phyloP scores from a whole-genome alignment of 2,329 filamentous ascomycete species.

The Didymella pinodella region DNA sequence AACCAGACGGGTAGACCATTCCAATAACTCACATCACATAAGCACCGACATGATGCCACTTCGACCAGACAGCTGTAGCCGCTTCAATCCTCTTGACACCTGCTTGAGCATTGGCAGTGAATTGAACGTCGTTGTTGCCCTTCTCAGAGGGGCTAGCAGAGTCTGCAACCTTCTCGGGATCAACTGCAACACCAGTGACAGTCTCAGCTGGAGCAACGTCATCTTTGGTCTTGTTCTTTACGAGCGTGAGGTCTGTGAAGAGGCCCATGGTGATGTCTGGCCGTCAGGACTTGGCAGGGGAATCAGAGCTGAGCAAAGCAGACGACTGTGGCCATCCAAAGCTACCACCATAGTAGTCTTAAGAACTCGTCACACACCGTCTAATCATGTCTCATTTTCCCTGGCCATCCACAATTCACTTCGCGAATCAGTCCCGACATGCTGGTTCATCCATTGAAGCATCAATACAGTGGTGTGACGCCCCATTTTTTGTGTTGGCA shows the following conservation, averaged over 20 bases:
- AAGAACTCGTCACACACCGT: not conserved
- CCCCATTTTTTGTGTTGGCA: not conserved
- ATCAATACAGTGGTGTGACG: not conserved
- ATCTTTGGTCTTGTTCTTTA: not conserved
- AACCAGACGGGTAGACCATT: not conserved
- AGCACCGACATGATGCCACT: slow-evolving; percentile 43
- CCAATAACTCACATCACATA: slow-evolving; percentile 43
- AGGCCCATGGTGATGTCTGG: not conserved
- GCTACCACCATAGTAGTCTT: not conserved
- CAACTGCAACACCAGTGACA: not conserved
- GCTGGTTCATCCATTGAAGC: not conserved
- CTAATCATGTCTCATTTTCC: not conserved
- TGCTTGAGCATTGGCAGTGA: not conserved
- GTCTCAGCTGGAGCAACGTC: not conserved
- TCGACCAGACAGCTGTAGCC: slow-evolving; percentile 50
- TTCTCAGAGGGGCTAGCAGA: not conserved
- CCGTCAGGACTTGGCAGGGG: not conserved
- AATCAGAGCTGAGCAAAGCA: not conserved
- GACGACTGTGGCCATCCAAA: not conserved
- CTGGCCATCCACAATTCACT: not conserved
- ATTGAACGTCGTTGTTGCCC: not conserved
- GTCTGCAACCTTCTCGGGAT: not conserved
- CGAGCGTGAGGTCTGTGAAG: not conserved
- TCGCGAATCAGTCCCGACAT: not conserved
- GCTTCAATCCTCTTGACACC: slow-evolving; percentile 43